These are phyloP conservation scores for Fusarium nelsonii DNA, from an alignment of 2,329 filamentous ascomycete species.

Conservation along the genomic window DNA sequence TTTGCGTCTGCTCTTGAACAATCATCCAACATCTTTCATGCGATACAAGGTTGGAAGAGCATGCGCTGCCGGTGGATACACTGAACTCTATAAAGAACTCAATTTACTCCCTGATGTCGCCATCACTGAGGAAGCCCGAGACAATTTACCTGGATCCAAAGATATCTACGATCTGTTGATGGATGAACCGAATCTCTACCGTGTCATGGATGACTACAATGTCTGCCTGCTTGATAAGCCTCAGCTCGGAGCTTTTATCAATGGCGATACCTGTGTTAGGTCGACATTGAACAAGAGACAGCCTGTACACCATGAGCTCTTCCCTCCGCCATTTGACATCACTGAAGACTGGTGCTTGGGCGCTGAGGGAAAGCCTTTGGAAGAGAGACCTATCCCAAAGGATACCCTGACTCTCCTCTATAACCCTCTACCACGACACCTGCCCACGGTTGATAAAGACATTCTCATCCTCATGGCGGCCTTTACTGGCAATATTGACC, in stretches of 20 bases:
- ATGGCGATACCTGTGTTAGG: slow-evolving; percentile 23
- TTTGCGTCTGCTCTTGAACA: slow-evolving; percentile 49
- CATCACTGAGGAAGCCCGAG: slow-evolving; percentile 57
- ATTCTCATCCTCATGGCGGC: slow-evolving; percentile 55
- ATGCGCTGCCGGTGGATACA: slow-evolving; percentile 56
- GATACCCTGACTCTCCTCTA: slow-evolving; percentile 2
- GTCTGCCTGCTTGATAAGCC: slow-evolving; percentile 8
- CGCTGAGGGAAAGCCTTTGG: not conserved
- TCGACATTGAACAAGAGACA: not conserved
- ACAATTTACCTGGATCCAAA: slow-evolving; percentile 35
- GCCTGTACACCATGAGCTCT: not conserved
- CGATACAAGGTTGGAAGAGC: slow-evolving; percentile 55
- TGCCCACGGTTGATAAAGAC: slow-evolving; percentile 55
- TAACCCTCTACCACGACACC: slow-evolving; percentile 52
- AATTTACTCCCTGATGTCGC: slow-evolving; percentile 55
- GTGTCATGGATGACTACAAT: slow-evolving; percentile 55
- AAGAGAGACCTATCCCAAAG: not conserved
- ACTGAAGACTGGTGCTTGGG: slow-evolving; percentile 21
- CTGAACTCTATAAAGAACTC: slow-evolving; percentile 53
- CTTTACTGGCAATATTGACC: slow-evolving; percentile 55
- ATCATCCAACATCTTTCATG: slow-evolving; percentile 49
- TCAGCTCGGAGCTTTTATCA: slow-evolving; percentile 13
- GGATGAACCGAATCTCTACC: slow-evolving; percentile 42
- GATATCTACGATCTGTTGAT: slow-evolving; percentile 53
- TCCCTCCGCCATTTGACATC: slow-evolving; percentile 15